These are phyloP conservation scores for Escovopsis weberi DNA, from an alignment of 2,329 filamentous ascomycete genomes.

Conservation along the genomic window DNA sequence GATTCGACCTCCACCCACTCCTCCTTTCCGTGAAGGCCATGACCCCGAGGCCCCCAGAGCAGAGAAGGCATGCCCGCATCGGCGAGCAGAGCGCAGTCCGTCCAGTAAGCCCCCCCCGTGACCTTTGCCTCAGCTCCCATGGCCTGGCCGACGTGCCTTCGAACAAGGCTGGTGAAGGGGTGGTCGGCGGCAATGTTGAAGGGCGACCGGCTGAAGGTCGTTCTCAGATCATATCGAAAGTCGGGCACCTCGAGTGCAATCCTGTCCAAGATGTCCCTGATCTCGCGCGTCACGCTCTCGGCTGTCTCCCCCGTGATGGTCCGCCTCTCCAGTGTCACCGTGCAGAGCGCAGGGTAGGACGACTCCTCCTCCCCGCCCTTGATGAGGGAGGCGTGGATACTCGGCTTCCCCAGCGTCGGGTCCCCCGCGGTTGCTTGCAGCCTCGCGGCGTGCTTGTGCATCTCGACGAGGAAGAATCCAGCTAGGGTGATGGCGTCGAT, in stretches of 20 bases:
- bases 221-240: conserved; percentile 26
- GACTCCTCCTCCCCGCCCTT: conserved; percentile 36
- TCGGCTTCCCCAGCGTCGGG: conserved; percentile 20
- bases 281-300: conserved; percentile 21
- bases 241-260: conserved; percentile 17
- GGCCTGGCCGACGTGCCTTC: conserved; percentile 12
- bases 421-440: conserved; percentile 18
- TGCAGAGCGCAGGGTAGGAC: conserved; percentile 35
- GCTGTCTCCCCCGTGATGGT: conserved; percentile 30
- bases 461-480: conserved; percentile 29
- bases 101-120: conserved; percentile 28
- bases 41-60: conserved; percentile 31
- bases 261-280: conserved; percentile 21
- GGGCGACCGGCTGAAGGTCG: conserved; percentile 27
- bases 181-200: conserved; percentile 26
- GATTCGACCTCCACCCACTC: conserved; percentile 34
- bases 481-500: conserved; percentile 35
- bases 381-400: conserved; percentile 32
- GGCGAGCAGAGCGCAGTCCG: conserved; percentile 33
- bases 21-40: conserved; percentile 34
- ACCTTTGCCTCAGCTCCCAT: conserved; percentile 15
- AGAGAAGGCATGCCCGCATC: conserved; percentile 30
- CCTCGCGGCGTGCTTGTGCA: conserved; percentile 26
- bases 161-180: conserved; percentile 22
- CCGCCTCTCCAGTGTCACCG: conserved; percentile 32